These are phyloP conservation scores for Nakaseomyces bracarensis DNA, from an alignment of 1,139 yeast genomes.

Conservation along the genomic window DNA sequence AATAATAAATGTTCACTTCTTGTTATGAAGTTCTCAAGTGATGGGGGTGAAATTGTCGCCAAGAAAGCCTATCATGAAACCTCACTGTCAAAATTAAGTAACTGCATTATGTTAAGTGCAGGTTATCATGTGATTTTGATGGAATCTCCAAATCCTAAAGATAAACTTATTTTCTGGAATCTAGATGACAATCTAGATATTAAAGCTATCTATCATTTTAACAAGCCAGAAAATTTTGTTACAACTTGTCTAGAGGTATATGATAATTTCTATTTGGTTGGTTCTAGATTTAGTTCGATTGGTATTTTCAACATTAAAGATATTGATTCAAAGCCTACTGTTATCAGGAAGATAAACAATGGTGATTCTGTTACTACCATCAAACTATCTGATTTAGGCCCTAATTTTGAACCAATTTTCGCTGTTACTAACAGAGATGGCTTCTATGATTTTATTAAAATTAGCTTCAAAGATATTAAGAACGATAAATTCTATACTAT, in stretches of 20 bases:
- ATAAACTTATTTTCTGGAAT: conserved; percentile 37
- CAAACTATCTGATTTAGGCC: conserved; percentile 28
- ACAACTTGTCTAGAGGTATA: conserved; percentile 50
- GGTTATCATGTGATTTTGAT: conserved; percentile 36
- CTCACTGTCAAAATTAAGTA: conserved; percentile 43
- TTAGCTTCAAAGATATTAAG: conserved; percentile 9
- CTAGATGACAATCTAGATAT: conserved; percentile 23
- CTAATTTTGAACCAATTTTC: conserved; percentile 22
- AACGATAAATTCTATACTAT: conserved; percentile 22
- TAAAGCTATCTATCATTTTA: conserved; percentile 20
- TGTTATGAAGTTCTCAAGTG: conserved; percentile 37
- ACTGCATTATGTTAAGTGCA: conserved; percentile 37
- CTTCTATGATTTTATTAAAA: conserved; percentile 37
- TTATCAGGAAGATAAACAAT: conserved; percentile 43
- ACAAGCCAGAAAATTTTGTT: conserved; percentile 44
- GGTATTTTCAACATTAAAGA: conserved; percentile 43
- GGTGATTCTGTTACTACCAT: conserved; percentile 75
- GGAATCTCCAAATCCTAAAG: conserved; percentile 63
- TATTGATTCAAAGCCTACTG: conserved; percentile 21
- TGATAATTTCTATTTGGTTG: conserved; percentile 43
- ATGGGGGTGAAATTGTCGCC: conserved; percentile 19
- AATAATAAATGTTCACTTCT: conserved; percentile 47
- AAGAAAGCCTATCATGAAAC: conserved; percentile 17
- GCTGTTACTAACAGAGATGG: conserved; percentile 61
- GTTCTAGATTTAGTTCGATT: conserved; percentile 64